Evolutionary conservation across 2,329 filamentous ascomycete genomes (phyloP).

Genomic region (Fusarium nelsonii): DNA sequence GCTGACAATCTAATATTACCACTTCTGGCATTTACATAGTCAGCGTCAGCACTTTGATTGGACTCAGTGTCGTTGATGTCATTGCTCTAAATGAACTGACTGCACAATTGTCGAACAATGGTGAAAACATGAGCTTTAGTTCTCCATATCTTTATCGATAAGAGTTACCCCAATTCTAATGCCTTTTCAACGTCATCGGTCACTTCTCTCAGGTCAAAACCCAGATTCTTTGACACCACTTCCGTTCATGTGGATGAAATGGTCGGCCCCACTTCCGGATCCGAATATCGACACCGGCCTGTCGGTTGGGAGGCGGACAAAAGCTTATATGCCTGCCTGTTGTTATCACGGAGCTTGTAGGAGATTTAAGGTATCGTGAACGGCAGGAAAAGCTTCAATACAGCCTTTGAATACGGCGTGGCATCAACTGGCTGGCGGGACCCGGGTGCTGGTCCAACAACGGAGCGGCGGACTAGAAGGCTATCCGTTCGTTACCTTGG

Average conservation of each 20-base stretch:
- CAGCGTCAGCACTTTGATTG: constrained; percentile 10
- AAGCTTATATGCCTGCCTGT: too few relatives aligned
- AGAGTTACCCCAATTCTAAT: not conserved
- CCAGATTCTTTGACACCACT: not conserved
- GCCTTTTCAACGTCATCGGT: not conserved
- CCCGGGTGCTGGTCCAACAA: too few relatives aligned
- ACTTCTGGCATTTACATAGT: not conserved
- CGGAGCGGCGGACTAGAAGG: too few relatives aligned
- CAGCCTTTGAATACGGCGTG: too few relatives aligned
- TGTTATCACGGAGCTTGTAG: too few relatives aligned
- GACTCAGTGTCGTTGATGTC: constrained; percentile 16
- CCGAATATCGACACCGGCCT: not conserved
- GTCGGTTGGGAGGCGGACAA: too few relatives aligned
- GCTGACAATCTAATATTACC: not conserved
- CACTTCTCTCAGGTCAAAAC: not conserved
- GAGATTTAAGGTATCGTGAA: too few relatives aligned
- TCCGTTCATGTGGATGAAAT: not conserved
- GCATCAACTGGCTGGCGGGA: too few relatives aligned
- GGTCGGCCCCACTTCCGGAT: constrained; percentile 4
- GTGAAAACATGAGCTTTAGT: not conserved
- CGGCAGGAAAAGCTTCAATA: too few relatives aligned
- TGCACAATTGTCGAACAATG: not conserved
- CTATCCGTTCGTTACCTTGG: too few relatives aligned
- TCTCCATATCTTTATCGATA: not conserved
- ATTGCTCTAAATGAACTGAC: not conserved